phyloP scores from a whole-genome alignment of 202 grass and related monocot genomes.

The Bolboschoenoplectus hybrid region DNA sequence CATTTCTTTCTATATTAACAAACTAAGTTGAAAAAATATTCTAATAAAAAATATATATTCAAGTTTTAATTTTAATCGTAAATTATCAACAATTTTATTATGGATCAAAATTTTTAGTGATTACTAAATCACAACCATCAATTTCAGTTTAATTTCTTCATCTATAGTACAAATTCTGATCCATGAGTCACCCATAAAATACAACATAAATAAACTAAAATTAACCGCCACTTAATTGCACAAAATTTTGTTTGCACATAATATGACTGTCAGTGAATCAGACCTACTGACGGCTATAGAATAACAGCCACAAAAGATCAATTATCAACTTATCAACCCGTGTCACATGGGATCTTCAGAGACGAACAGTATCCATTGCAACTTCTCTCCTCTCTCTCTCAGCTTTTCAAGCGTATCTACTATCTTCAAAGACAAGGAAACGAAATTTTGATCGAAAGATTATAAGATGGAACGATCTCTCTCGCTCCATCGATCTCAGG shows the following conservation, averaged over 20 bases:
- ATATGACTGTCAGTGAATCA: background rate
- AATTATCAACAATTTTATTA: too few species aligned
- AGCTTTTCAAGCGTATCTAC: too few species aligned
- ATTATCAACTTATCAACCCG: background rate
- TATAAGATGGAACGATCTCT: background rate
- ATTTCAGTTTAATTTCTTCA: too few species aligned
- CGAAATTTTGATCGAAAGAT: background rate
- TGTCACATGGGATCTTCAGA: background rate
- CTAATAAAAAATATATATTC: too few species aligned
- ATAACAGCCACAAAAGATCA: background rate
- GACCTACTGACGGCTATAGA: background rate
- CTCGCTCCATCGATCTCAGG: background rate
- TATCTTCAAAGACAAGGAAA: background rate
- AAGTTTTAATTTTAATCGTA: too few species aligned
- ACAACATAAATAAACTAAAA: too few species aligned
- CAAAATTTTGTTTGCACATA: background rate
- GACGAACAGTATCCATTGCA: background rate
- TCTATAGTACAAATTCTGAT: too few species aligned
- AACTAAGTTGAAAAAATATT: too few species aligned
- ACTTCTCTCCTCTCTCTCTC: background rate
- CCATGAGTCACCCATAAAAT: too few species aligned
- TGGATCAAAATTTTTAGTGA: too few species aligned
- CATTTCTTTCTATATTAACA: too few species aligned
- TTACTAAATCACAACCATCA: too few species aligned
- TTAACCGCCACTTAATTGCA: background rate